Evolutionary conservation across 1,139 yeast species (phyloP).

Genomic region (Taiozyma onychis): DNA sequence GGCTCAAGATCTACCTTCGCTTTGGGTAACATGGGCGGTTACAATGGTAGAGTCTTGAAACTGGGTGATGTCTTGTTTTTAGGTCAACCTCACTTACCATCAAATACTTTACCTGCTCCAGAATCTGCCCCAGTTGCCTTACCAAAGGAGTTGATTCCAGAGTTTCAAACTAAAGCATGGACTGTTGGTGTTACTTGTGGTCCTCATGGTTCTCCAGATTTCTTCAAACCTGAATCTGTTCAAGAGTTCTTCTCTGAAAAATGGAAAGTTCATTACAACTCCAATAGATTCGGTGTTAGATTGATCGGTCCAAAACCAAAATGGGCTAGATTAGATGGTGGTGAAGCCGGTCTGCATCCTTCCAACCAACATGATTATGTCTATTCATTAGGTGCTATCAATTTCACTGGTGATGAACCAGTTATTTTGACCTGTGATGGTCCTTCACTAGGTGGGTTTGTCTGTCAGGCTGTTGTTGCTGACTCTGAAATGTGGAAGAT

Average conservation of each 20-base stretch:
- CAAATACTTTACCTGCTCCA: conserved; percentile 71
- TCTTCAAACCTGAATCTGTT: conserved; percentile 73
- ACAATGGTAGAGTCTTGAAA: conserved; percentile 86
- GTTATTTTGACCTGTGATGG: conserved; percentile 96
- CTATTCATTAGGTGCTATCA: conserved; percentile 92
- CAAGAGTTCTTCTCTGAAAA: conserved; percentile 65
- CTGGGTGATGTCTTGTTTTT: conserved; percentile 87
- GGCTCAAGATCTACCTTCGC: conserved; percentile 98
- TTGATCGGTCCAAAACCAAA: conserved; percentile 92
- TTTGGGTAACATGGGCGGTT: conserved; percentile 90
- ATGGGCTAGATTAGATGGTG: conserved; percentile 98
- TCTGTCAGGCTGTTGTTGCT: conserved; percentile 91
- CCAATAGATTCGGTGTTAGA: conserved; percentile 94
- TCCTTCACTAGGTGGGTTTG: conserved; percentile 95
- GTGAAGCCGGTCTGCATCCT: conserved; percentile 97
- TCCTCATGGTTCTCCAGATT: conserved; percentile 97
- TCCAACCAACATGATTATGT: conserved; percentile 97
- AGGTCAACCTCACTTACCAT: conserved; percentile 66
- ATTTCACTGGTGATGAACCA: conserved; percentile 98
- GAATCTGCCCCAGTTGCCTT: conserved; percentile 53
- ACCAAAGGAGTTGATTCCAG: conserved; percentile 55
- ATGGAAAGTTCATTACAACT: conserved; percentile 96
- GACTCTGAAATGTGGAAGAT: conserved; percentile 98
- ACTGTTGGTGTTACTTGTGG: conserved; percentile 91
- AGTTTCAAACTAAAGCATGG: conserved; percentile 56